Evolutionary conservation across 768 basidiomycete species (phyloP).

Genomic region (Sistotremastrum niveocremeum): DNA sequence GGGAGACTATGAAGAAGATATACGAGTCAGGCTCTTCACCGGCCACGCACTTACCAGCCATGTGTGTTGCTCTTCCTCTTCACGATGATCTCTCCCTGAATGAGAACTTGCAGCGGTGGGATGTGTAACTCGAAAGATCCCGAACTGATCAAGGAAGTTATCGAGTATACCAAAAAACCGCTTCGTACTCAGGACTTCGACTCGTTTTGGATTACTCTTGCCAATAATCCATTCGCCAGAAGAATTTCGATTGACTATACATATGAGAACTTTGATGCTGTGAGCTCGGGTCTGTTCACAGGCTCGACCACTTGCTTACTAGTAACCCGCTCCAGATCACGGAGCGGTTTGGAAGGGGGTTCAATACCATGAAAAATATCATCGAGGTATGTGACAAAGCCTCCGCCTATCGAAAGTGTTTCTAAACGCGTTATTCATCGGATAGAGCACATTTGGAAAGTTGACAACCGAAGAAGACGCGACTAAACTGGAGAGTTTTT

Average conservation of each 20-base stretch:
- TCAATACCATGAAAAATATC: no score
- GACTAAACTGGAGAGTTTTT: conserved; percentile 51
- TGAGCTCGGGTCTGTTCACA: conserved; percentile 18
- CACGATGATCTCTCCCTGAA: neutral
- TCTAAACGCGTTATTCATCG: conserved; percentile 9
- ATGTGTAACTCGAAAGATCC: conserved; percentile 48
- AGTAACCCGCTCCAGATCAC: conserved; percentile 36
- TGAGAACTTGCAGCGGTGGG: conserved; percentile 31
- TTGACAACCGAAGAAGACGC: conserved; percentile 62
- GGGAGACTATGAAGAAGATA: conserved; percentile 53
- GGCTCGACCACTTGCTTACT: neutral
- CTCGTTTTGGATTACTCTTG: conserved; percentile 49
- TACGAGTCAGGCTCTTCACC: conserved; percentile 66
- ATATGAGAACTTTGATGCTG: conserved; percentile 55
- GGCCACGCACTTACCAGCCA: conserved; percentile 53
- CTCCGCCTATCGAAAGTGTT: no score
- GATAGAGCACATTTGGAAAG: conserved; percentile 18
- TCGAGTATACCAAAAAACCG: conserved; percentile 37
- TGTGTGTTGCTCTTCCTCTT: conserved; percentile 27
- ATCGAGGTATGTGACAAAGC: no score
- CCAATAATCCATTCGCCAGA: conserved; percentile 42
- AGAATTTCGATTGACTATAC: conserved; percentile 46
- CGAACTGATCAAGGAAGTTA: conserved; percentile 45
- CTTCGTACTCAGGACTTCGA: conserved; percentile 48
- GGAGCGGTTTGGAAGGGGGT: conserved; percentile 57